Evolutionary conservation across 495 filamentous ascomycete species (phyloP), one percentile per base, ranked within the genome.

Genomic region (Chaetomidium leptoderma): DNA sequence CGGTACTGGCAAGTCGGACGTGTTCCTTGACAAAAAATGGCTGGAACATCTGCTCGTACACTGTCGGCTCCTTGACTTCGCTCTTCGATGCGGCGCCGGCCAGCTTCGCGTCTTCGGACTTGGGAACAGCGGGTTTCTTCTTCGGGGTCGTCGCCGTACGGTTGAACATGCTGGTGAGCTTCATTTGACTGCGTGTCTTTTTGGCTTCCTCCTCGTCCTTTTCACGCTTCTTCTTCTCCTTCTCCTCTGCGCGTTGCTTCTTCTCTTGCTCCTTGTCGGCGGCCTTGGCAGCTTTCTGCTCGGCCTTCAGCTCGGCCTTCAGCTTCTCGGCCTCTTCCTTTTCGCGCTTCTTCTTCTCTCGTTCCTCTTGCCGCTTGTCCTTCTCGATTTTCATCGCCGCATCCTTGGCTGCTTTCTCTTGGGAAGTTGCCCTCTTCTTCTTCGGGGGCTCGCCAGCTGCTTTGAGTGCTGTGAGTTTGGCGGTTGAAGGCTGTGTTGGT

Each of bases 11-110:
- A 40, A 92, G 55, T 10, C 59, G 79, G 3, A 88, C 86, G 62
- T 87, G 76, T 14, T 80, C 75, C 53, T 91, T 83, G 10, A 91
- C 60, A 56, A 86, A 91, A 70, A 95, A 96, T 0, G 87, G 81
- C 14, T 88, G 82, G 64, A 97, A 97, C 30, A 67, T 71, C 60
- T 81, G 81, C 16, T 88, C 75, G 63, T 95, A 97, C 40, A 85
- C 80, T 0, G 84, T 80, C 33, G 74, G 59, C 19, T 68, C 60
- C 11, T 74, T 64, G 45, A 62, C 35, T 49, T 65, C 54, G 61
- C 65, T 58, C 24, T 61, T 54, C 17, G 59, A 50, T n/a, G 66
- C 8, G 8, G 69, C 30, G 16, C 47, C 59, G 24, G 54, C 44
- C 16, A 56, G 39, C 11, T 67, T 37, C 13, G 40, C 52, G 30